phyloP scores from a whole-genome alignment of 805 yeast genomes.

The Zygosaccharomyces siamensis region DNA sequence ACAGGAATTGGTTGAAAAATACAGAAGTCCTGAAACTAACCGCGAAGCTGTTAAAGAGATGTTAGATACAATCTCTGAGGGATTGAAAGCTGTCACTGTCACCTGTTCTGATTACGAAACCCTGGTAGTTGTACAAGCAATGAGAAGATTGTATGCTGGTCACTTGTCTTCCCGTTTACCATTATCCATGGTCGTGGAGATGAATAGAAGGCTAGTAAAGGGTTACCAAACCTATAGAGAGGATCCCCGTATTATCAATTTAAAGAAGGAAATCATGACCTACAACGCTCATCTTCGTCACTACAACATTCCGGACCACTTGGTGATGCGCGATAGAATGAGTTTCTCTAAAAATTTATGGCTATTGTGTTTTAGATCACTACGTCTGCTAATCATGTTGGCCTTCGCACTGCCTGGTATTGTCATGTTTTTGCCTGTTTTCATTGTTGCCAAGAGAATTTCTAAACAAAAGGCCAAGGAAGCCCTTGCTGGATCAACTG shows the following conservation, averaged over 20 bases:
- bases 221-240: conserved; percentile 75
- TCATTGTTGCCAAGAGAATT: conserved; percentile 67
- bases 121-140: conserved; percentile 83
- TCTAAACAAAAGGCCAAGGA: conserved; percentile 66
- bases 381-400: conserved; percentile 52
- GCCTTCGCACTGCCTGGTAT: conserved; percentile 83
- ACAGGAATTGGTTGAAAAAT: conserved; percentile 56
- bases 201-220: conserved; percentile 78
- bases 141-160: conserved; percentile 79
- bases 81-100: conserved; percentile 79
- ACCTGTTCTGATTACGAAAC: conserved; percentile 87
- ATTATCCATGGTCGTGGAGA: conserved; percentile 78
- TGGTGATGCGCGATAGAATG: conserved; percentile 49
- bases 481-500: conserved; percentile 83
- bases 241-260: conserved; percentile 57
- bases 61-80: conserved; percentile 64
- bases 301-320: conserved; percentile 52
- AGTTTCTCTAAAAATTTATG: conserved; percentile 47
- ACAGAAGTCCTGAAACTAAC: conserved; percentile 57
- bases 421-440: conserved; percentile 81
- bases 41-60: conserved; percentile 69
- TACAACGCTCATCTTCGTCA: conserved; percentile 73
- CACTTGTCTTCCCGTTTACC: conserved; percentile 70
- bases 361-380: conserved; percentile 52
- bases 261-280: conserved; percentile 57